These are phyloP conservation scores for Lojkania enalia DNA, from an alignment of 2,329 filamentous ascomycete genomes.

Conservation along the genomic window DNA sequence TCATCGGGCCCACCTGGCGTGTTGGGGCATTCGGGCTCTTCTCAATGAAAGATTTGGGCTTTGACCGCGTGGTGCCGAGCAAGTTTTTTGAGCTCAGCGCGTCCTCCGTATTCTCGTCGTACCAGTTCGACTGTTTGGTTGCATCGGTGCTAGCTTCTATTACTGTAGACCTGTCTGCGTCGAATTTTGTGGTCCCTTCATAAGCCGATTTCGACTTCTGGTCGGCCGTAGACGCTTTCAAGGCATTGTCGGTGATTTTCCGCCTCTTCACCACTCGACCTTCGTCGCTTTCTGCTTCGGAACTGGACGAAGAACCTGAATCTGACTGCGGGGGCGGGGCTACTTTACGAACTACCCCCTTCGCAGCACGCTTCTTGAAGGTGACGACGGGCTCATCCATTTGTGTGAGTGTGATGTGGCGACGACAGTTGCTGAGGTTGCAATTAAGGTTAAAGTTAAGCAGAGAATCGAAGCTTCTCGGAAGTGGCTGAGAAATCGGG, in stretches of 20 bases:
- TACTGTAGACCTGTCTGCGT: conserved; percentile 63
- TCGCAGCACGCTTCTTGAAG: conserved; percentile 85
- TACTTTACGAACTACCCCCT: conserved; percentile 79
- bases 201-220: conserved; percentile 49
- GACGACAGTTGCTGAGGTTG: too few species aligned
- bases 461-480: too few species aligned
- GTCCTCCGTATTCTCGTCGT: conserved; percentile 69
- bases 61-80: conserved; percentile 59
- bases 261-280: conserved; percentile 79
- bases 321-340: conserved; percentile 72
- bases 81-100: conserved; percentile 58
- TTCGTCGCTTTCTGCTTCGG: conserved; percentile 67
- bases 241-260: conserved; percentile 66
- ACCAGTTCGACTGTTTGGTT: conserved; percentile 88
- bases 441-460: too few species aligned
- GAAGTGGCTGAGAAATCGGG: too few species aligned
- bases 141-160: conserved; percentile 78
- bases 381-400: conserved; percentile 60
- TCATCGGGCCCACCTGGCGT: conserved; percentile 79
- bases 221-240: conserved; percentile 66
- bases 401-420: too few species aligned
- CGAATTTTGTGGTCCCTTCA: conserved; percentile 56
- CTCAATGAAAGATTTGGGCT: conserved; percentile 64
- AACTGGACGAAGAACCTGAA: conserved; percentile 67
- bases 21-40: conserved; percentile 76